phyloP scores from a whole-genome alignment of 192 early-diverging fungal genomes.

The Backusella psychrophila region DNA sequence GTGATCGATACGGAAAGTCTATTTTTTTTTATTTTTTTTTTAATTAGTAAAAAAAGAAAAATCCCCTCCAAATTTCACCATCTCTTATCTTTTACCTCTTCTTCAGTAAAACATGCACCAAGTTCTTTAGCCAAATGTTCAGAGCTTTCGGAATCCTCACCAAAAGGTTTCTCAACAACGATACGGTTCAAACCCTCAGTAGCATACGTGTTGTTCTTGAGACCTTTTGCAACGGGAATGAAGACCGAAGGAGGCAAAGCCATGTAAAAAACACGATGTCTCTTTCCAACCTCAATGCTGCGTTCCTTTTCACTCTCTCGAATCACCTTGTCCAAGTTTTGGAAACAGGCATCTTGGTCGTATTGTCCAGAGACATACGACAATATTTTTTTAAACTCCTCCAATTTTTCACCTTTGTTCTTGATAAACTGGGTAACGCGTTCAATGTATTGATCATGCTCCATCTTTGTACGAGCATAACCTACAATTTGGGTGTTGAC shows the following conservation, averaged over 20 bases:
- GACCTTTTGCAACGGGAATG: conserved; percentile 73
- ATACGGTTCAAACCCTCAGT: conserved; percentile 73
- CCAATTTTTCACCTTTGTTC: conserved; percentile 30
- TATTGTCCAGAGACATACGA: conserved; percentile 84
- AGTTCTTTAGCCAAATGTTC: conserved; percentile 68
- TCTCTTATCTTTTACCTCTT: conserved; percentile 62
- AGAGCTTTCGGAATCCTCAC: conserved; percentile 85
- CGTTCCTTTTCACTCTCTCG: conserved; percentile 52
- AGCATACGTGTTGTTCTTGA: conserved; percentile 71
- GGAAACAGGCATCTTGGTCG: conserved; percentile 73
- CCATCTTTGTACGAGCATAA: conserved; percentile 85
- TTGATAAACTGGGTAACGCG: conserved; percentile 63
- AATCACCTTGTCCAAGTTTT: conserved; percentile 61
- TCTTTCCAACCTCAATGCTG: conserved; percentile 33
- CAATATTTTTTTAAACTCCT: conserved; percentile 66
- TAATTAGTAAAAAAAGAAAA: background rate
- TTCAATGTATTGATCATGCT: conserved; percentile 71
- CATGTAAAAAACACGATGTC: conserved; percentile 91
- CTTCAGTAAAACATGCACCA: conserved; percentile 77
- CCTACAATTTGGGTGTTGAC: conserved; percentile 74
- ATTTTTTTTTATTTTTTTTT: conserved; percentile 24
- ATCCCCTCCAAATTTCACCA: background rate
- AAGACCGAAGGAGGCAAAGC: conserved; percentile 96
- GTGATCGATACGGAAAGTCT: conserved; percentile 97
- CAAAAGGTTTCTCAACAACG: conserved; percentile 98